Percentiles rank a stretch among this genome's conserved stretches.
These are phyloP conservation scores for Coffea humblotiana DNA, from an alignment of 305 asterid genomes.

Conservation along the genomic window DNA sequence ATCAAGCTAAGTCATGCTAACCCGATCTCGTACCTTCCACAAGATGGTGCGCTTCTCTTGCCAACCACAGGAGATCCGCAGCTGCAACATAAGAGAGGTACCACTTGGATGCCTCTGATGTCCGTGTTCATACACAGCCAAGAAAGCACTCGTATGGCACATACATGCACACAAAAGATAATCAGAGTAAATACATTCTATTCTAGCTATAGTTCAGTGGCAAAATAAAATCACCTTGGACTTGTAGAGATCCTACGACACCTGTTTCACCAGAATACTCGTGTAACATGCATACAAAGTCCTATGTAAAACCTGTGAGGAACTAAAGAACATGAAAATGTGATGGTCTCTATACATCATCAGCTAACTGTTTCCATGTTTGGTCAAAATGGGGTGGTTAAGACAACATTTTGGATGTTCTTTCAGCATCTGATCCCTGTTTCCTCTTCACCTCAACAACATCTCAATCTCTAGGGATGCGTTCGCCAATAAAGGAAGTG, in stretches of 20 bases:
- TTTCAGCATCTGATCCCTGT: neutral
- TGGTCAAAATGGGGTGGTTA: neutral
- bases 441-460: neutral
- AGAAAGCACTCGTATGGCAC: too few species aligned
- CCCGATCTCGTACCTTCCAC: too few species aligned
- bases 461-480: neutral
- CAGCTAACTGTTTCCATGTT: neutral
- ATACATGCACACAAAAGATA: too few species aligned
- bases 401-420: neutral
- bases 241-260: neutral
- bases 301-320: neutral
- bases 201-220: neutral
- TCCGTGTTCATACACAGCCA: too few species aligned
- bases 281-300: neutral
- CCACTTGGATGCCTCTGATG: too few species aligned
- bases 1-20: too few species aligned
- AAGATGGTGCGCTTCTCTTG: too few species aligned
- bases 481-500: constrained; percentile 8
- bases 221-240: neutral
- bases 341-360: neutral
- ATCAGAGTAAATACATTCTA: too few species aligned
- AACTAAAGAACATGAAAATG: neutral
- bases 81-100: too few species aligned
- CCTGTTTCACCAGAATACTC: neutral
- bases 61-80: too few species aligned